phyloP scores from a whole-genome alignment of 148 eudicot species.

The Rhododendron griersonianum region DNA sequence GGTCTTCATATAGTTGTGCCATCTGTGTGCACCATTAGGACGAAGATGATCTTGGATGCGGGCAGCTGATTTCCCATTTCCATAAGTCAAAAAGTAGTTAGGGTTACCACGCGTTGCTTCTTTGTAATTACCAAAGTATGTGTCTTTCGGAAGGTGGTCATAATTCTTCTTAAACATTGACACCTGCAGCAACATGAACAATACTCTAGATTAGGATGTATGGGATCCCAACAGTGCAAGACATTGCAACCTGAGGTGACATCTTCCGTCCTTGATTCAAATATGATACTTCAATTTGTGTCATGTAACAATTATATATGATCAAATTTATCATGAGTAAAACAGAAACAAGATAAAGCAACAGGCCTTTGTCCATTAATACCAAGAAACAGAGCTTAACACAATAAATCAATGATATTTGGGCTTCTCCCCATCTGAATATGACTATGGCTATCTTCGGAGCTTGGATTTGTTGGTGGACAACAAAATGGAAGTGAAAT shows the following conservation, averaged over 20 bases:
- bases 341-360: not conserved
- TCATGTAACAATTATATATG: not conserved
- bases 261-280: constrained; percentile 28
- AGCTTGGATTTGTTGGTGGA: not conserved
- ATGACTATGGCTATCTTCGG: not conserved
- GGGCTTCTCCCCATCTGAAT: not conserved
- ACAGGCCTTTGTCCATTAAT: not conserved
- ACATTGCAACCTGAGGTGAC: constrained; percentile 83
- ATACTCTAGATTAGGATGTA: not conserved
- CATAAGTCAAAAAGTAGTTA: constrained; percentile 75
- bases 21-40: constrained; percentile 86
- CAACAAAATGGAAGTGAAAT: not conserved
- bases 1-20: constrained; percentile 59
- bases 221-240: constrained; percentile 89
- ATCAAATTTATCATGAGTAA: not conserved
- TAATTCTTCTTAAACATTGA: constrained; percentile 93
- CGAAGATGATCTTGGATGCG: constrained; percentile 65
- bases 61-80: constrained; percentile 86
- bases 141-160: constrained; percentile 84
- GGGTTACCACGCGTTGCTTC: constrained; percentile 84
- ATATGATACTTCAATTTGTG: not conserved
- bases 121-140: constrained; percentile 85
- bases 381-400: not conserved
- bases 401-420: not conserved
- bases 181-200: constrained; percentile 31